Evolutionary conservation across 2,329 filamentous ascomycete species (phyloP).

Genomic region (Colletotrichum sp.): DNA sequence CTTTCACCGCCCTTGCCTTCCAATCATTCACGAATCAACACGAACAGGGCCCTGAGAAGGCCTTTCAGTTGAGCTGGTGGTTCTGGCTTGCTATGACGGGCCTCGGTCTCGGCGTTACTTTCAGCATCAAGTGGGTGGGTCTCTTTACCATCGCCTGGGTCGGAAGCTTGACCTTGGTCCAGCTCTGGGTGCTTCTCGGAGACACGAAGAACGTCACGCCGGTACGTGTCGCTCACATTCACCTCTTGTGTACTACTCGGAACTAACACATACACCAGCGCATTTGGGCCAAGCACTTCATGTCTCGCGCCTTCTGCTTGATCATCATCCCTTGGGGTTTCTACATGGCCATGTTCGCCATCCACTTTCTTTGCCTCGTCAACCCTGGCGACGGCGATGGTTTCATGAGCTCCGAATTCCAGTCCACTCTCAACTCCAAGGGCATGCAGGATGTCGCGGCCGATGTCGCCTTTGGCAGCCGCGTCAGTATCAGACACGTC

Average conservation of each 20-base stretch:
- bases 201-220: slow-evolving; percentile 86
- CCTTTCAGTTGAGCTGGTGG: slow-evolving; percentile 94
- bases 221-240: slow-evolving; percentile 45
- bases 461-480: slow-evolving; percentile 88
- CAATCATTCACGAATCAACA: slow-evolving; percentile 96
- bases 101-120: slow-evolving; percentile 85
- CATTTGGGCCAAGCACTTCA: slow-evolving; percentile 91
- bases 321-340: slow-evolving; percentile 88
- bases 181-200: slow-evolving; percentile 94
- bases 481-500: slow-evolving; percentile 85
- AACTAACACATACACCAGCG: slow-evolving; percentile 50
- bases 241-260: background rate
- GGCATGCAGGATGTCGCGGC: slow-evolving; percentile 94
- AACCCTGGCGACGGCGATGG: slow-evolving; percentile 98
- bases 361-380: slow-evolving; percentile 91
- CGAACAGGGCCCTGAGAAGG: slow-evolving; percentile 86
- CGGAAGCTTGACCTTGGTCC: slow-evolving; percentile 84
- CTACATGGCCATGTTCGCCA: slow-evolving; percentile 96
- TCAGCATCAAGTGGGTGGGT: slow-evolving; percentile 98
- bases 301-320: slow-evolving; percentile 88
- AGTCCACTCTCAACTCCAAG: slow-evolving; percentile 95
- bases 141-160: slow-evolving; percentile 99
- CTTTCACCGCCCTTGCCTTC: slow-evolving; percentile 88
- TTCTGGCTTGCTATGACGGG: slow-evolving; percentile 94
- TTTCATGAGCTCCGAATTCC: slow-evolving; percentile 99